These are phyloP conservation scores for Aspergillus pseudoviridinutans DNA, from an alignment of 2,329 filamentous ascomycete genomes.

Conservation along the genomic window DNA sequence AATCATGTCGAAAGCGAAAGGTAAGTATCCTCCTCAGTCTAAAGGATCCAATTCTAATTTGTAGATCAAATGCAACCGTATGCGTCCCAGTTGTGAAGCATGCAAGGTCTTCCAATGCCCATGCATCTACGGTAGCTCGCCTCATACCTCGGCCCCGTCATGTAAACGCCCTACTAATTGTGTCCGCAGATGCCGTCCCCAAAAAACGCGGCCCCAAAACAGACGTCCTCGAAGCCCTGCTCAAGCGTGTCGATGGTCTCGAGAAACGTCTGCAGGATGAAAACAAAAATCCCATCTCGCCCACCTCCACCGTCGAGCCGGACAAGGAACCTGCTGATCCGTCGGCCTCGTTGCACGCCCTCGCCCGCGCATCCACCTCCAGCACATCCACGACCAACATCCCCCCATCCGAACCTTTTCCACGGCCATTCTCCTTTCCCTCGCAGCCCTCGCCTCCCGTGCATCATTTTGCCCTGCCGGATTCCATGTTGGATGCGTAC, in stretches of 20 bases:
- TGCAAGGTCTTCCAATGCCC: constrained; percentile 86
- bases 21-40: constrained; percentile 44
- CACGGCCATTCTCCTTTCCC: constrained; percentile 3
- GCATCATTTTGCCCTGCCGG: constrained; percentile 47
- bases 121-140: constrained; percentile 73
- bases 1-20: constrained; percentile 89
- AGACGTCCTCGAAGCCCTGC: constrained; percentile 76
- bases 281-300: constrained; percentile 46
- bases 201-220: constrained; percentile 90
- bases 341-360: constrained; percentile 10
- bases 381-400: background rate
- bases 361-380: constrained; percentile 1
- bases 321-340: constrained; percentile 3
- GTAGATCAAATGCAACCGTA: constrained; percentile 82
- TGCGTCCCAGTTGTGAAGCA: constrained; percentile 80
- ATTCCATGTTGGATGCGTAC: constrained; percentile 70
- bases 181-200: constrained; percentile 66
- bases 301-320: constrained; percentile 40
- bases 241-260: constrained; percentile 81
- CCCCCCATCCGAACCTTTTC: constrained; percentile 4
- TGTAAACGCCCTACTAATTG: constrained; percentile 29
- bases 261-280: constrained; percentile 72
- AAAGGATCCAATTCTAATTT: constrained; percentile 1
- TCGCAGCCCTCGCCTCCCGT: constrained; percentile 40
- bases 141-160: background rate